Conservation (phyloP, 2,329 filamentous ascomycete genomes). For the Penicillium vulpinum region DNA sequence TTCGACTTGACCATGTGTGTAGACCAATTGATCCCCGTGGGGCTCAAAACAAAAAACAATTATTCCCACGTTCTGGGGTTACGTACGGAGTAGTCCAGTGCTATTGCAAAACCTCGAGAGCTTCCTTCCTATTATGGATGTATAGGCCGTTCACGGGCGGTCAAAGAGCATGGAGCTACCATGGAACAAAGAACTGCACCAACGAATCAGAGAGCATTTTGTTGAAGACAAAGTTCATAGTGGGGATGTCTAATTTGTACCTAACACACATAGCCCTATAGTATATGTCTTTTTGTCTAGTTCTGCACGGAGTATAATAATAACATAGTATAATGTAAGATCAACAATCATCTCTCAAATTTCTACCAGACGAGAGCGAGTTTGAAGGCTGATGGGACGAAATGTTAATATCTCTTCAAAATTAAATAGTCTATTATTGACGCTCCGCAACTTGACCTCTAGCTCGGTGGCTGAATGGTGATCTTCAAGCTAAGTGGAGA, state of each 20-base stretch:
- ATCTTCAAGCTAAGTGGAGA: neutral
- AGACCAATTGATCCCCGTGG: too few relatives aligned
- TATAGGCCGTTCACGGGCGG: too few relatives aligned
- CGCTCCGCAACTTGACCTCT: too few relatives aligned
- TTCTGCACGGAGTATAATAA: neutral
- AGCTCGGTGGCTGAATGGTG: neutral
- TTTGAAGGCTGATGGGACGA: neutral
- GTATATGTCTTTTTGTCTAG: too few relatives aligned
- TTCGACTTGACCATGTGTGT: neutral
- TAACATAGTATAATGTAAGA: neutral
- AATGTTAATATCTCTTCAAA: neutral
- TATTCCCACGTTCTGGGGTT: neutral
- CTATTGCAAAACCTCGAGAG: neutral
- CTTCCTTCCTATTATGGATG: neutral
- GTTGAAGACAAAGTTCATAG: neutral
- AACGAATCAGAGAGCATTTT: neutral
- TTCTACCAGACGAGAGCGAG: neutral
- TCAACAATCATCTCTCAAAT: neutral
- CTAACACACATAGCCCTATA: too few relatives aligned
- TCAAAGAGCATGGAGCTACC: neutral
- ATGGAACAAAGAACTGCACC: neutral
- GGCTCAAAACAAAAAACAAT: neutral
- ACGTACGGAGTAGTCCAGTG: neutral
- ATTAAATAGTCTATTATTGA: neutral
- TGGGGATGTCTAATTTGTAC: neutral